Percentiles rank a stretch among this genome's conserved stretches.
Conservation (phyloP, 352 stramenopile genomes). For the Globisporangium perplexum region DNA sequence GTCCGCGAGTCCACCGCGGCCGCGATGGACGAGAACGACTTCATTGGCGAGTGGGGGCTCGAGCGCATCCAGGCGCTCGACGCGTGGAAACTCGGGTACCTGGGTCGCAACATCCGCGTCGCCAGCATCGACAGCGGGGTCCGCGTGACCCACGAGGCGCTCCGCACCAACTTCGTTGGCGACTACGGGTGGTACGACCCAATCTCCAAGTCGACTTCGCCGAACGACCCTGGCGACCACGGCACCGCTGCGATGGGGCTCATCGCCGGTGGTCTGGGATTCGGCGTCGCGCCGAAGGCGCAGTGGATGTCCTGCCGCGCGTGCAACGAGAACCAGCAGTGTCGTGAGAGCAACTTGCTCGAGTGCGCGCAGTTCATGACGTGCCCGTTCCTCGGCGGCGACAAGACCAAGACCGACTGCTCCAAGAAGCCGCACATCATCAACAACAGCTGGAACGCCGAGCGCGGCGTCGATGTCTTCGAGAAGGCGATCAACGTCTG, state of each 20-base stretch:
- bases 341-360: conserved; percentile 29
- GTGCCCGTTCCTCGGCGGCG: conserved; percentile 23
- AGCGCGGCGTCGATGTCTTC: conserved; percentile 17
- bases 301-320: conserved; percentile 42
- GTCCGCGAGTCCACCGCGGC: conserved; percentile 6
- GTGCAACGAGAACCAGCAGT: conserved; percentile 22
- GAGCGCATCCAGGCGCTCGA: conserved; percentile 31
- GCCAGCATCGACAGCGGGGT: conserved; percentile 45
- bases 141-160: conserved; percentile 22
- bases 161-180: conserved; percentile 27
- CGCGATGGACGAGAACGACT: conserved; percentile 12
- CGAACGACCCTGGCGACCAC: conserved; percentile 29
- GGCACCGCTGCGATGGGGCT: conserved; percentile 33
- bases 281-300: conserved; percentile 30
- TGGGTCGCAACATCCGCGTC: conserved; percentile 32
- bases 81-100: conserved; percentile 30
- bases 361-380: conserved; percentile 40
- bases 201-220: conserved; percentile 20
- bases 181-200: conserved; percentile 51
- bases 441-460: conserved; percentile 62
- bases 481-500: conserved; percentile 35
- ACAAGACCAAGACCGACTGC: conserved; percentile 25
- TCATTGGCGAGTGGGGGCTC: conserved; percentile 31
- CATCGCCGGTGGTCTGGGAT: conserved; percentile 16
- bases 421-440: conserved; percentile 46